phyloP scores from a whole-genome alignment of 148 eudicot species.

The Rhododendron williamsianum region DNA sequence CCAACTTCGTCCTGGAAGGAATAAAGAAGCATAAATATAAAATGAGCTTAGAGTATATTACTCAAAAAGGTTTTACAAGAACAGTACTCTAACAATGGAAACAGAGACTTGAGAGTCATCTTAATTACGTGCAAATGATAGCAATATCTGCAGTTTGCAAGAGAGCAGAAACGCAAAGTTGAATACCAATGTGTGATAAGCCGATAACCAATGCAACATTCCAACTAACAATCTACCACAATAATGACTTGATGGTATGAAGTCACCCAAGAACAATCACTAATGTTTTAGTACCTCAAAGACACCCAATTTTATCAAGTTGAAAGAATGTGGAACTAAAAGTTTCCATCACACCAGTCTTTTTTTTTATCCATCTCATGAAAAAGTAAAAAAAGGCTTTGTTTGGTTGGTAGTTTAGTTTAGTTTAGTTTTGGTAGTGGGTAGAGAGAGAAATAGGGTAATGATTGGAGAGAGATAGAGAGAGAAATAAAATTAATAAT shows the following conservation, averaged over 20 bases:
- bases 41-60: background rate
- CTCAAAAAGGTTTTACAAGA: background rate
- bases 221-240: background rate
- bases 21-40: background rate
- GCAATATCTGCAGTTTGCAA: background rate
- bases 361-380: background rate
- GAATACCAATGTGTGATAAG: background rate
- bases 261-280: background rate
- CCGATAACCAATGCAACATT: background rate
- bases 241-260: background rate
- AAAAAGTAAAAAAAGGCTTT: background rate
- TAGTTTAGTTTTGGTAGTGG: too few relatives aligned
- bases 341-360: background rate
- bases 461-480: too few relatives aligned
- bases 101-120: background rate
- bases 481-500: too few relatives aligned
- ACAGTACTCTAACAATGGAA: background rate
- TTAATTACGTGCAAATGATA: background rate
- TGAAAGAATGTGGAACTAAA: background rate
- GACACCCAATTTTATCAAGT: background rate
- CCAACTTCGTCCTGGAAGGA: constrained; percentile 64
- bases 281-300: background rate
- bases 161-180: background rate
- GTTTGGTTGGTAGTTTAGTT: too few relatives aligned
- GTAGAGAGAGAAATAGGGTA: too few relatives aligned